Evolutionary conservation across 139 green algal species (phyloP).

Genomic region (Zygnema circumcarinatum): DNA sequence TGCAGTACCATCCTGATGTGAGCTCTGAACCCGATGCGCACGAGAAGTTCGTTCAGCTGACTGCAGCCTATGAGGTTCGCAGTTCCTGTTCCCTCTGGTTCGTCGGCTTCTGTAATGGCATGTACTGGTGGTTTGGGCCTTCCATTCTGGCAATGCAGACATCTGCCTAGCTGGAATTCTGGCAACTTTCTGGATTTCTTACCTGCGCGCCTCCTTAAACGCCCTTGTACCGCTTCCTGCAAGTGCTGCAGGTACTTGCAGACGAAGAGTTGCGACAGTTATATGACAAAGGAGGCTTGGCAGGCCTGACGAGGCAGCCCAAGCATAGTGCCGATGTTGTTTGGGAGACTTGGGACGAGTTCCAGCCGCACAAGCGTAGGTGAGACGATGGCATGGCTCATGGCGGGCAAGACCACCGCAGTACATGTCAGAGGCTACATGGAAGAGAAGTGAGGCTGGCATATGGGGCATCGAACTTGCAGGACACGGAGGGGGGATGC

Average conservation of each 20-base stretch:
- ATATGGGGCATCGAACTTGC: background rate
- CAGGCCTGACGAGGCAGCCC: background rate
- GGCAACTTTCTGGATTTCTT: no score
- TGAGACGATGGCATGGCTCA: background rate
- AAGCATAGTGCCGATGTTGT: slow-evolving; percentile 5
- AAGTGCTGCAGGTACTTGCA: slow-evolving; percentile 36
- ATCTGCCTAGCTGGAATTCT: no score
- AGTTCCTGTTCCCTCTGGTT: background rate
- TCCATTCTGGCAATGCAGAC: no score
- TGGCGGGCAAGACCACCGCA: background rate
- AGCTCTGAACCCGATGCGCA: slow-evolving; percentile 16
- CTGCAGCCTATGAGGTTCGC: slow-evolving; percentile 37
- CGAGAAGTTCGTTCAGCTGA: slow-evolving; percentile 37
- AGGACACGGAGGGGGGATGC: slow-evolving; percentile 43
- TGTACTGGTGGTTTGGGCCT: background rate
- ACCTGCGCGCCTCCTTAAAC: no score
- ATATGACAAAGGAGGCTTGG: slow-evolving; percentile 43
- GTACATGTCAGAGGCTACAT: background rate
- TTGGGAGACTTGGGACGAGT: slow-evolving; percentile 54
- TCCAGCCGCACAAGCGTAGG: slow-evolving; percentile 29
- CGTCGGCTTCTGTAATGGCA: background rate
- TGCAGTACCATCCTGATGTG: slow-evolving; percentile 45
- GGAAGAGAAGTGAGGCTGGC: background rate
- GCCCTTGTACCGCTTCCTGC: no score
- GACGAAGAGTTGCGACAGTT: slow-evolving; percentile 36